Base-by-base conservation (phyloP, 192 early-diverging fungal species). In the Spizellomyces punctatus region DNA sequence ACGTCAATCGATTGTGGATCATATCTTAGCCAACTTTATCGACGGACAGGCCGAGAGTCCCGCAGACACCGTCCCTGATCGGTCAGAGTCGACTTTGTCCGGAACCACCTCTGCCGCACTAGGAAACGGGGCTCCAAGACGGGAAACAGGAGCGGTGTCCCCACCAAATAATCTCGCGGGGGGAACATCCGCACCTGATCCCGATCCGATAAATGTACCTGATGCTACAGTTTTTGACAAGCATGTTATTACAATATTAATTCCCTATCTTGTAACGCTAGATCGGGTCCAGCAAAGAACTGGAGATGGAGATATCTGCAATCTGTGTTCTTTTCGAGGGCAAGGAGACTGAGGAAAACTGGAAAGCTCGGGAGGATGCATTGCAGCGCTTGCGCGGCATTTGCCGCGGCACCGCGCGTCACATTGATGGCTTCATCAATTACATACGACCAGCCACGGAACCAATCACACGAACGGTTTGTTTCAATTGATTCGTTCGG, bases 341-440 rank as follows among this genome's bases (percentile, higher is more conserved):
- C 6, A 63, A 64, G 36, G 79, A 81, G 64, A 78, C 73, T 10
- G 79, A 81, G 55, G 67, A 81, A 52, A 81, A 81, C 54, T 81
- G 79, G 79, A 17, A 75, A 41, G 9, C 69, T 0, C 68, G 76
- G 36, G 76, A 81, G 22, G 27, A 21, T 0, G 76, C 79, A 16
- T n/a, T 81, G 9, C 62, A 69, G 54, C 46, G 59, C 14, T 66
- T 81, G 12, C 57, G 78, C 17, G 69, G 59, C 27, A 16, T 71
- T 0, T 66, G 49, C 19, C 75, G 64, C 7, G 76, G 79, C 17
- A 71, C 57, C 36, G 61, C 64, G 36, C 17, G 27, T 12, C 21
- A 65, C 17, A 46, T 44, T 6, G 17, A 46, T 10, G 45, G 46
- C 7, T 64, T 63, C 65, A 52, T 49, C 1, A 19, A 17, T 10